Conservation (phyloP, 2,329 filamentous ascomycete species). For the Incumbomyces delicatus region DNA sequence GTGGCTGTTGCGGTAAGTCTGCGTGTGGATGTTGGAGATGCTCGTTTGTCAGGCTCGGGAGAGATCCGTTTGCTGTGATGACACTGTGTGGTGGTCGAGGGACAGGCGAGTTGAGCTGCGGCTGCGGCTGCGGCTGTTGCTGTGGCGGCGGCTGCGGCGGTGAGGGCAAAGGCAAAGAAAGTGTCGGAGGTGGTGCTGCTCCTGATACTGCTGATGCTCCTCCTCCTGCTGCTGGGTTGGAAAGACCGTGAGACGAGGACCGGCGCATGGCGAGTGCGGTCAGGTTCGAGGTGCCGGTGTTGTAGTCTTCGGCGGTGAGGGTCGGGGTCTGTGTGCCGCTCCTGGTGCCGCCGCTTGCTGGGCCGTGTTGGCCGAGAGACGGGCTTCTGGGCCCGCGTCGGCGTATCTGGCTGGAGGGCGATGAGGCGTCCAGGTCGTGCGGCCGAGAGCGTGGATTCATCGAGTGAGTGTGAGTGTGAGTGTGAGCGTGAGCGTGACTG, state of each 20-base stretch:
- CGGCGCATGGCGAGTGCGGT: constrained; percentile 5
- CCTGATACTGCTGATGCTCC: no score
- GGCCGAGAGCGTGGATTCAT: not conserved
- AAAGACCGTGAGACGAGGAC: constrained; percentile 1
- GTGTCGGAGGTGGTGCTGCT: no score
- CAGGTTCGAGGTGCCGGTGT: not conserved
- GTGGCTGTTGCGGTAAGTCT: no score
- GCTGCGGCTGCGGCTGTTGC: constrained; percentile 10
- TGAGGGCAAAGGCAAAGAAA: no score
- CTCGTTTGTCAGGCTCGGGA: no score
- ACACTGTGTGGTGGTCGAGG: no score
- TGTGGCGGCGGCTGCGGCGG: no score
- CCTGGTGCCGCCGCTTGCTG: not conserved
- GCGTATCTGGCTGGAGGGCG: constrained; percentile 2
- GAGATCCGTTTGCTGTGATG: no score
- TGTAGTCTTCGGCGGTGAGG: constrained; percentile 3
- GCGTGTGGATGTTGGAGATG: no score
- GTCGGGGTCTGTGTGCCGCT: not conserved
- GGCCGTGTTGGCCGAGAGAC: not conserved
- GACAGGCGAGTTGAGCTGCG: not conserved
- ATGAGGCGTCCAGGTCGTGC: constrained; percentile 1
- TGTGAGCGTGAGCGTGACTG: no score
- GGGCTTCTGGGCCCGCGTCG: constrained; percentile 2
- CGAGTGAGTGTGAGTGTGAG: not conserved
- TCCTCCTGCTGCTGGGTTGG: no score